Evolutionary conservation across 768 basidiomycete species (phyloP), one percentile per base, ranked within the genome.

Genomic region (Mycena vulgaris): DNA sequence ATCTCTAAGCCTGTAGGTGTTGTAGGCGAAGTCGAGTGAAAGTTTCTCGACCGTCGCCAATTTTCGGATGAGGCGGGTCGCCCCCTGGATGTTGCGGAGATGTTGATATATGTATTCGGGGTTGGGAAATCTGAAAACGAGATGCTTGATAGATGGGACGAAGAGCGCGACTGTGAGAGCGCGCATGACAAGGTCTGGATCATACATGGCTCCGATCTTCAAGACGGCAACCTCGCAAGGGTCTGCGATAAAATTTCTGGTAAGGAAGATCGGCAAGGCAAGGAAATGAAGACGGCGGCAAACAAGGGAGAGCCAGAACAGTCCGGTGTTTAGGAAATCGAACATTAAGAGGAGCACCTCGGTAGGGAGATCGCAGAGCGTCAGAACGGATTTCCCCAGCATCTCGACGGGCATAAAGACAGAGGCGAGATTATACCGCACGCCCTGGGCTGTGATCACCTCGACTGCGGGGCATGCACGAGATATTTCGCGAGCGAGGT

Each of bases 251-350:
- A 35, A 48, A 21, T 51, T 37, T 40, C 37, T 66, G 13, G 33
- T 33, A 1, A 66, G 64, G 37, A 66, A 58, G 11, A 66, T 25
- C n/a, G 64, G 64, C 3, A 66, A 47, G 10, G 64, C 64, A 28
- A 66, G 64, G n/a, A 57, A 66, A 13, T 66, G 64, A 17, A 66
- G 31, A 14, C 64, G 56, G 19, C 64, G 64, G n/a, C 64, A 66
- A 37, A 66, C 56, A 8, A 66, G 30, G 47, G 64, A 58, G 1
- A 66, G 55, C 21, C 3, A 40, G 27, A 66, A 28, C 27, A 66
- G 10, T 13, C 58, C 64, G 19, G 48, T 31, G 28, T 40, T 11
- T 27, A 66, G 25, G 10, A 49, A 30, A 47, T 58, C 56, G 48
- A 57, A 58, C 16, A 66, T 58, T 1, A 58, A 2, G 56, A 66